Evolutionary conservation across 2,329 filamentous ascomycete genomes (phyloP).

Genomic region (Aspergillus proliferans): DNA sequence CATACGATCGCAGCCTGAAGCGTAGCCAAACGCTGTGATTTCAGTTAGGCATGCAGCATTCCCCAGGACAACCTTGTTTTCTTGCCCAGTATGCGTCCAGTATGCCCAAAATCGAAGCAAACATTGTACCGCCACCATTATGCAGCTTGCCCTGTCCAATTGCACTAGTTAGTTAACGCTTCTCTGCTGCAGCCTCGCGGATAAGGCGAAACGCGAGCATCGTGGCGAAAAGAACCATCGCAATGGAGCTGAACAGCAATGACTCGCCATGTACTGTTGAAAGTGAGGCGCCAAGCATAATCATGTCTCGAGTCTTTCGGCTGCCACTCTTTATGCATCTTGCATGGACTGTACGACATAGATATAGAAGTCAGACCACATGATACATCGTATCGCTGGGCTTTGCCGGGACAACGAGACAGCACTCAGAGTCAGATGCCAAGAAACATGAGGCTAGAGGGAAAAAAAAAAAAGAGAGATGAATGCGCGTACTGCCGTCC

Average conservation of each 20-base stretch:
- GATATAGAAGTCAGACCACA: neutral
- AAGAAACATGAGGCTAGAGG: no score
- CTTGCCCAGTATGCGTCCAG: neutral
- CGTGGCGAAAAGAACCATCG: neutral
- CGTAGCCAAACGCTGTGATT: no score
- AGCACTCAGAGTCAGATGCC: no score
- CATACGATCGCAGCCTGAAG: neutral
- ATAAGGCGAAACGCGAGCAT: neutral
- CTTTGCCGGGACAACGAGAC: neutral
- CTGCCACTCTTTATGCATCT: neutral
- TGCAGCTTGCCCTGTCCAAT: neutral
- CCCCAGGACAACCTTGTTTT: neutral
- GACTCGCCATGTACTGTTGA: neutral
- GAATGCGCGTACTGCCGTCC: no score
- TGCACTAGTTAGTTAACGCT: neutral
- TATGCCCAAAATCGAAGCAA: neutral
- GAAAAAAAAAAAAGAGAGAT: neutral
- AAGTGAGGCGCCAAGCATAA: neutral
- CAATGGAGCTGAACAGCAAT: neutral
- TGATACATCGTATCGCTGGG: neutral
- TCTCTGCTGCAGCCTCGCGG: neutral
- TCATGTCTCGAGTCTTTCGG: neutral
- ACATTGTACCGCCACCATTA: neutral
- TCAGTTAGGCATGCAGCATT: neutral
- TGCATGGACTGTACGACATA: neutral